Conservation (phyloP, 2,329 filamentous ascomycete species). For the Fusarium tuaranense region DNA sequence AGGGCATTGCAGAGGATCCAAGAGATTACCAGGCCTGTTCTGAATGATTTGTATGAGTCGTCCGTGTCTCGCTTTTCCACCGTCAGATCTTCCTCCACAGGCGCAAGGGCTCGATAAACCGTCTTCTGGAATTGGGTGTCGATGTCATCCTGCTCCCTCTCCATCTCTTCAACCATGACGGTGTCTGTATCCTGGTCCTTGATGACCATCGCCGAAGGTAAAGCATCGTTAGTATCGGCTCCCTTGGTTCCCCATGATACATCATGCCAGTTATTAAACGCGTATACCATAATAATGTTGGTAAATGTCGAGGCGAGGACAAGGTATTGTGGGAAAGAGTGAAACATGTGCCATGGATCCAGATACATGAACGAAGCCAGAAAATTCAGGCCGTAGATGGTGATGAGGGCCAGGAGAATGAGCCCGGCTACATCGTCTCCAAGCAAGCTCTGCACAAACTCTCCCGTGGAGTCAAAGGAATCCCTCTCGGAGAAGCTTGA, state of each 20-base stretch:
- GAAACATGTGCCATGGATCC: constrained; percentile 99
- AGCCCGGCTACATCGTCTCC: constrained; percentile 81
- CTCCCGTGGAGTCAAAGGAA: constrained; percentile 70
- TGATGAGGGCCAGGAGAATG: constrained; percentile 91
- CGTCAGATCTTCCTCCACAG: constrained; percentile 82
- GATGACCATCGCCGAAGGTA: constrained; percentile 88
- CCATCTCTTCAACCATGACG: constrained; percentile 76
- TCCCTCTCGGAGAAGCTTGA: constrained; percentile 67
- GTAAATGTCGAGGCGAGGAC: constrained; percentile 96
- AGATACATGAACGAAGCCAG: constrained; percentile 97
- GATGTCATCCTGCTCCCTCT: constrained; percentile 97
- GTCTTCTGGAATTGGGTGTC: constrained; percentile 97
- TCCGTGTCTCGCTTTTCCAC: constrained; percentile 88
- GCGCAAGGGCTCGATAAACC: constrained; percentile 90
- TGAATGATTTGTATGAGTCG: constrained; percentile 99
- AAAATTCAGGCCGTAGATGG: constrained; percentile 97
- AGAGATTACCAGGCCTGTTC: constrained; percentile 91
- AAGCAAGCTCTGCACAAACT: constrained; percentile 87
- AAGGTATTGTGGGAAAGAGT: constrained; percentile 93
- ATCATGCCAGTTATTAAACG: constrained; percentile 99
- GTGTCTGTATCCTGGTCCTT: constrained; percentile 91
- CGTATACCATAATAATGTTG: constrained; percentile 99
- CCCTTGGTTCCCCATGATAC: constrained; percentile 64
- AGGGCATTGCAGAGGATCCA: constrained; percentile 97
- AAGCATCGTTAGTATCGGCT: constrained; percentile 91